Base-by-base conservation (phyloP, 768 basidiomycete species). In the Psilocybe cubensis region DNA sequence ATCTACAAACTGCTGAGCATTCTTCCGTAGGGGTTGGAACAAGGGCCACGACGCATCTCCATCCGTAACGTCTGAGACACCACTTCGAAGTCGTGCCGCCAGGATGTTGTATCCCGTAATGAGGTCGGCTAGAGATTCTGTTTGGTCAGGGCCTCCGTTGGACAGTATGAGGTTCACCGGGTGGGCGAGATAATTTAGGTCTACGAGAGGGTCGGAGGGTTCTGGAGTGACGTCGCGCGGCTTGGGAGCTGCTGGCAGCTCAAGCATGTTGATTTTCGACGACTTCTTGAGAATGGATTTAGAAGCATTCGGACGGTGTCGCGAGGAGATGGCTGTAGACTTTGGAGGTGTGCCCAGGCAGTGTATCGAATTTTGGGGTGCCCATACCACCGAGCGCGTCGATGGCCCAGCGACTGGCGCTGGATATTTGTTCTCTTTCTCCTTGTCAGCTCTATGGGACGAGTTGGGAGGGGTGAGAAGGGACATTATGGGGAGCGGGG, bases 101-200 rank as follows among this genome's bases (percentile, higher is more conserved):
- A 94, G 81, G 28, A 89, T 69, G 24, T 83, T 86, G 68, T 93
- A 93, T 0, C 87, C 89, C 66, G 89, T 87, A 54, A 87, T 88
- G 57, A 91, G 80, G 56, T 86, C 83, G 25, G 49, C 44, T 7
- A 70, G 53, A 1, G 60, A 50, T 27, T 61, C 50, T 75, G 74
- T 18, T 11, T 20, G 44, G 85, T 74, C 45, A 79, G 75, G 12
- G 81, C 71, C 40, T 79, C 74, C 1, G 70, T 59, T 57, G 0
- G 61, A 50, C 1, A 66, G 62, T 52, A 94, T 86, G 47, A 76
- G 80, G 2, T 79, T 70, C 2, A 94, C 80, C 2, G 91, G 86
- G 24, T 79, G 74, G n/a, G 79, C 78, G 27, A 94, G 82, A 67
- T 91, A 94, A 18, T 71, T 70, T 11, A 85, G 72, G 64, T 91